Evolutionary conservation across 2,329 filamentous ascomycete genomes (phyloP).

Genomic region (Exophiala sp.): DNA sequence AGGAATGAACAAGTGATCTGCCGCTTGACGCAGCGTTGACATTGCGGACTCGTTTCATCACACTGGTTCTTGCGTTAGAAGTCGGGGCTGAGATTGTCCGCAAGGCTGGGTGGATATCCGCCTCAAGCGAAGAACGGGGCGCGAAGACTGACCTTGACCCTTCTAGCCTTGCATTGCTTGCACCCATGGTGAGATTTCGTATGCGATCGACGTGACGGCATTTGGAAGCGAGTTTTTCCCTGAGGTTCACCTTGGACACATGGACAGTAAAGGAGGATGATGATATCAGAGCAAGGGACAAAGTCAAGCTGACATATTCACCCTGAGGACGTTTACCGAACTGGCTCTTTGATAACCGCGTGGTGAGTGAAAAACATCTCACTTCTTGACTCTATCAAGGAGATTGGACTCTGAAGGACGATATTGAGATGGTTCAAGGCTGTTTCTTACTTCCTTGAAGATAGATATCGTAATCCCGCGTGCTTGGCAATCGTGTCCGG

Average conservation of each 20-base stretch:
- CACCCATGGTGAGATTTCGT: slow-evolving; percentile 30
- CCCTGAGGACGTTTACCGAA: too few relatives aligned
- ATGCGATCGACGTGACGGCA: slow-evolving; percentile 29
- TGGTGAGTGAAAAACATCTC: too few relatives aligned
- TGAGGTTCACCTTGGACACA: neutral
- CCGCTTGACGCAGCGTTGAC: slow-evolving; percentile 28
- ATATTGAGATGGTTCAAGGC: too few relatives aligned
- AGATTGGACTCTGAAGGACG: too few relatives aligned
- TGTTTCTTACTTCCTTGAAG: too few relatives aligned
- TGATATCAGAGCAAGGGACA: too few relatives aligned
- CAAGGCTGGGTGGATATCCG: slow-evolving; percentile 3
- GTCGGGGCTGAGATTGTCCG: neutral
- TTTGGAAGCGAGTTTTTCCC: neutral
- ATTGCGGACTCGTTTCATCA: slow-evolving; percentile 28
- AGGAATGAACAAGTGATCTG: slow-evolving; percentile 28
- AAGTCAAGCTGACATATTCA: too few relatives aligned
- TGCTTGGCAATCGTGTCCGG: too few relatives aligned
- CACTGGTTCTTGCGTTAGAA: slow-evolving; percentile 17
- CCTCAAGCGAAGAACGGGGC: slow-evolving; percentile 4
- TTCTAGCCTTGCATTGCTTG: slow-evolving; percentile 27
- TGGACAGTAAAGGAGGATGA: neutral
- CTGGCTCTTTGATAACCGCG: too few relatives aligned
- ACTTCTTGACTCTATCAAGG: too few relatives aligned
- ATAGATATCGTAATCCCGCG: too few relatives aligned
- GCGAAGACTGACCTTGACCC: slow-evolving; percentile 28